Evolutionary conservation across 2,329 filamentous ascomycete genomes (phyloP), one percentile per base, ranked within the genome.

Genomic region (Pseudogymnoascus sp.): DNA sequence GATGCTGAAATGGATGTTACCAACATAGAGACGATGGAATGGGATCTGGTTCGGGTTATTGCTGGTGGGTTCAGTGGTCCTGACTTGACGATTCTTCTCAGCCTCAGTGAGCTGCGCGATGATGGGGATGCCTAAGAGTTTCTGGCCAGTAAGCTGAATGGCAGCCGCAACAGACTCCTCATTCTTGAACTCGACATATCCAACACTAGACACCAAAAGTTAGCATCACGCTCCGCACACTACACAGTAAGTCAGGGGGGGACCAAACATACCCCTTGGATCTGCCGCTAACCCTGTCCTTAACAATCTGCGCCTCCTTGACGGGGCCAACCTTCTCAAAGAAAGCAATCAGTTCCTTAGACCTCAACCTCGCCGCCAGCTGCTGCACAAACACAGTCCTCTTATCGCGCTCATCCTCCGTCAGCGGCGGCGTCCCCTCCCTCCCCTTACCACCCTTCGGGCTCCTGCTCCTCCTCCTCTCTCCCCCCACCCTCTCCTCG

Each of bases 1-100:
- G 75, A 99, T 96, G 76, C 92, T 97, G 83, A 99, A 99, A 80
- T 99, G 95, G 71, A 99, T 97, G 76, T 99, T 99, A 77, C 95
- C 95, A 70, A 99, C 93, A 77, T 97, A 99, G 65, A 99, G 88
- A 70, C 96, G 90, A 78, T 99, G 95, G 81, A 97, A 97, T 23
- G 95, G 95, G 65, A 96, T 88, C 66, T 90, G 89, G 74, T 93
- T 93, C 65, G 89, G 87, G 70, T 91, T 80, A 68, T 83, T 86
- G 68, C 83, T 82, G 60, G 82, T 78, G 61, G 83, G 80, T 71
- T 95, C 90, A 62, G 90, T 85, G 68, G 85, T 93, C 69, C 93
- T 91, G 68, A 92, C 91, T 81, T 96, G 93, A 71, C 95, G 92
- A 75, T 99, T 99, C 83, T 99, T 99, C 78, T 99, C 96, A 75